Percentiles rank a stretch among this genome's conserved stretches.
Conservation (phyloP, 1,139 yeast species). For the Yamadazyma blattariae region DNA sequence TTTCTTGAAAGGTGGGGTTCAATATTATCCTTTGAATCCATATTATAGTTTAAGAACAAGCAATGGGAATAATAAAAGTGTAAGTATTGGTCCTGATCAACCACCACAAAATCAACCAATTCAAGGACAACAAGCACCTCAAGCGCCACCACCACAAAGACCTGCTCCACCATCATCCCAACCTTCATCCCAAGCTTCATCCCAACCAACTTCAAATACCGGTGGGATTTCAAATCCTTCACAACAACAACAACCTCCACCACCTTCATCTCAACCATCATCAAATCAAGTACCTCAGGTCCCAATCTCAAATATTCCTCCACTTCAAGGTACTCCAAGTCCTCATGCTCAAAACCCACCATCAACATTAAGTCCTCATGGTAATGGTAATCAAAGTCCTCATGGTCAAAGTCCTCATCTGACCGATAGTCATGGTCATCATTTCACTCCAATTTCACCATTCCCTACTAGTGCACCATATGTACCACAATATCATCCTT, state of each 20-base stretch:
- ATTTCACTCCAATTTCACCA: constrained; percentile 17
- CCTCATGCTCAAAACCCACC: neutral
- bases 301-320: neutral
- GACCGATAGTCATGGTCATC: constrained; percentile 3
- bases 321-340: constrained; percentile 2
- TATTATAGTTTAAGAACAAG: constrained; percentile 19
- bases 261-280: constrained; percentile 1
- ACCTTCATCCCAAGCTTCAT: constrained; percentile 5
- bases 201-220: neutral
- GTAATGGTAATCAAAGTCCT: constrained; percentile 5
- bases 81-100: constrained; percentile 6
- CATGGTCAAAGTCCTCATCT: constrained; percentile 11
- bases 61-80: constrained; percentile 4
- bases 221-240: neutral
- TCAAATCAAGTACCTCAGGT: neutral
- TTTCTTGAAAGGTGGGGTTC: constrained; percentile 16
- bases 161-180: neutral
- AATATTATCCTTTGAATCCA: constrained; percentile 37
- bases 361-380: neutral
- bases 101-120: constrained; percentile 16
- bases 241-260: neutral
- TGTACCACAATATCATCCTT: neutral
- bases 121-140: constrained; percentile 1
- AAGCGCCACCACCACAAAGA: neutral
- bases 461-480: constrained; percentile 2